These are phyloP conservation scores for Dryas alaskensis DNA, from an alignment of 306 rosid genomes.

Conservation along the genomic window DNA sequence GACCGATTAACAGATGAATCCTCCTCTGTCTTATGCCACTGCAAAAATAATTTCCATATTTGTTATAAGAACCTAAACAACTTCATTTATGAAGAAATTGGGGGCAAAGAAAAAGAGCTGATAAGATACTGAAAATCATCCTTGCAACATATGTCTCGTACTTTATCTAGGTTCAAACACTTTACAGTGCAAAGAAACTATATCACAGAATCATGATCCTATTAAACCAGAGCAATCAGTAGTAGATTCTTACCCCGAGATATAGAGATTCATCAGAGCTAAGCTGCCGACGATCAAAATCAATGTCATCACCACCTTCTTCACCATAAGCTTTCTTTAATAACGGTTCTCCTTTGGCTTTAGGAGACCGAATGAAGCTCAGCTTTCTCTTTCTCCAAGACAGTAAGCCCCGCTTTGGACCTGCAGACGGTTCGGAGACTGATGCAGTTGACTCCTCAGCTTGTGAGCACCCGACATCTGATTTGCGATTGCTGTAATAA, in stretches of 20 bases:
- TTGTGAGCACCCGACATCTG: slow-evolving; percentile 56
- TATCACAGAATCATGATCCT: background rate
- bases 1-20: slow-evolving; percentile 77
- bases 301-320: slow-evolving; percentile 99
- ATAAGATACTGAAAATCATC: background rate
- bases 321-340: slow-evolving; percentile 93
- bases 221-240: slow-evolving; percentile 1
- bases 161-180: slow-evolving; percentile 6
- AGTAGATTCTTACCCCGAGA: slow-evolving; percentile 54
- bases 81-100: slow-evolving; percentile 10
- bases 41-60: slow-evolving; percentile 27
- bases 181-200: background rate
- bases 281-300: slow-evolving; percentile 91
- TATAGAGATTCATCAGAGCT: slow-evolving; percentile 89
- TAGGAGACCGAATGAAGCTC: slow-evolving; percentile 90
- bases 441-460: slow-evolving; percentile 57
- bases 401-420: slow-evolving; percentile 80
- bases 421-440: slow-evolving; percentile 54
- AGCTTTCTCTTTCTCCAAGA: slow-evolving; percentile 99
- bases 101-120: background rate
- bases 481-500: slow-evolving; percentile 79
- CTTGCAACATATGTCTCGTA: background rate
- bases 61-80: slow-evolving; percentile 19
- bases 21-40: slow-evolving; percentile 71
- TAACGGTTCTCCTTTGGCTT: slow-evolving; percentile 93